A percentile compares a stretch with the other conserved stretches of the same genome.
phyloP scores from a whole-genome alignment of 2,329 filamentous ascomycete genomes.

The Mycosphaerella sp. region DNA sequence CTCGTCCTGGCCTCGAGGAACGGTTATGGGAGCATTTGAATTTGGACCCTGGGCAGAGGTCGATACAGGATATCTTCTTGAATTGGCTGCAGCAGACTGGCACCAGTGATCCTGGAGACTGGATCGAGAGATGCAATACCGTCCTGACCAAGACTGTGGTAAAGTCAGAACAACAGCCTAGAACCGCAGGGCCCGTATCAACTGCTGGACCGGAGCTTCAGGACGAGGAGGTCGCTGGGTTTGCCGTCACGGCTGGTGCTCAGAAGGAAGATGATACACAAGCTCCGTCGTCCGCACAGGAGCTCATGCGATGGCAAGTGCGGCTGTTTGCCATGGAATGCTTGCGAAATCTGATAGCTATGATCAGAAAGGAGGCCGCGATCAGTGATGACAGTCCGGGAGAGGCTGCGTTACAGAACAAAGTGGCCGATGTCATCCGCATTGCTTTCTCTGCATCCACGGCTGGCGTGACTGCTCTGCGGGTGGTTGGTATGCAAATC shows the following conservation, averaged over 20 bases:
- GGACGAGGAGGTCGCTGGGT: conserved; percentile 95
- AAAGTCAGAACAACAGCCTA: conserved; percentile 50
- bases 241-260: conserved; percentile 66
- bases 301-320: conserved; percentile 91
- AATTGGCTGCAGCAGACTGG: conserved; percentile 94
- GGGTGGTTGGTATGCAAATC: conserved; percentile 87
- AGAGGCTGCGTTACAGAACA: conserved; percentile 70
- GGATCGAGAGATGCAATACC: conserved; percentile 82
- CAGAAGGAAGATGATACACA: conserved; percentile 40
- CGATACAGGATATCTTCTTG: conserved; percentile 77
- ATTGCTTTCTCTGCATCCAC: conserved; percentile 98
- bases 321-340: conserved; percentile 89
- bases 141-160: conserved; percentile 81
- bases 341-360: conserved; percentile 71
- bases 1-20: conserved; percentile 74
- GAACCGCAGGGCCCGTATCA: conserved; percentile 39
- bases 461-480: conserved; percentile 79
- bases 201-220: conserved; percentile 67
- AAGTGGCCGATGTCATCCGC: conserved; percentile 84
- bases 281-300: conserved; percentile 54
- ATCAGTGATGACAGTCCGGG: conserved; percentile 72
- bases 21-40: conserved; percentile 89
- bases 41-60: conserved; percentile 64
- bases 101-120: conserved; percentile 68
- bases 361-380: conserved; percentile 71